Evolutionary conservation across 495 filamentous ascomycete genomes (phyloP).

Genomic region (Eremomyces bilateralis): DNA sequence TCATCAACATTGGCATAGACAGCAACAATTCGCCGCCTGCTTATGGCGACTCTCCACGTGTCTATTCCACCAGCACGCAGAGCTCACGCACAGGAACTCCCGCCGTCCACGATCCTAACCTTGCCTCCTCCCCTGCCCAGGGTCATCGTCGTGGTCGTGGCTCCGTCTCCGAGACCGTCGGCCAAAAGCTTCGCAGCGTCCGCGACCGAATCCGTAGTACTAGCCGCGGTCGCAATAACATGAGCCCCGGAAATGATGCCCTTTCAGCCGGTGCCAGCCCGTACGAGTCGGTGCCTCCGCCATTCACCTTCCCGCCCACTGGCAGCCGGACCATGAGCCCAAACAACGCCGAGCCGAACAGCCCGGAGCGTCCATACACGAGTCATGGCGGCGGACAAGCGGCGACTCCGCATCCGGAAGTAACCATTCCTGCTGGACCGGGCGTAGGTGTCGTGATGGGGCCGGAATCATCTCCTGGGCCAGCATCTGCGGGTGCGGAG

Average conservation of each 20-base stretch:
- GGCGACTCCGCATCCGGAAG: too few species aligned
- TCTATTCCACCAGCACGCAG: conserved; percentile 2
- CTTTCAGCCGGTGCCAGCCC: too few species aligned
- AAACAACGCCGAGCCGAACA: too few species aligned
- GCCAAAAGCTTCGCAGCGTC: conserved; percentile 16
- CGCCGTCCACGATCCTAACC: not conserved
- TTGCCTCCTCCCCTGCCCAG: conserved; percentile 4
- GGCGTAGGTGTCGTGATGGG: conserved; percentile 6
- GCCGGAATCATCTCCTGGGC: conserved; percentile 8
- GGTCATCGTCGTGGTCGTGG: conserved; percentile 17
- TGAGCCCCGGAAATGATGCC: conserved; percentile 18
- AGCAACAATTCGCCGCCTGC: conserved; percentile 2
- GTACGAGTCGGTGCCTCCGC: not conserved
- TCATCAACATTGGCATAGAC: conserved; percentile 22
- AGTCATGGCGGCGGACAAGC: too few species aligned
- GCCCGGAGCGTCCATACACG: too few species aligned
- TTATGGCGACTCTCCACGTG: not conserved
- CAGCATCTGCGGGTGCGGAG: too few species aligned
- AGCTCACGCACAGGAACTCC: conserved; percentile 4
- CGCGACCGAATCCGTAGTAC: conserved; percentile 20
- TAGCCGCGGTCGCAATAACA: conserved; percentile 14
- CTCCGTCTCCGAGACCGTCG: conserved; percentile 20
- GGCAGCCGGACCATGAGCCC: not conserved
- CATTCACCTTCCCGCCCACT: not conserved
- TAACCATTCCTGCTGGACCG: too few species aligned